Evolutionary conservation across 2,329 filamentous ascomycete species (phyloP).

Genomic region (Cercospora canescens): DNA sequence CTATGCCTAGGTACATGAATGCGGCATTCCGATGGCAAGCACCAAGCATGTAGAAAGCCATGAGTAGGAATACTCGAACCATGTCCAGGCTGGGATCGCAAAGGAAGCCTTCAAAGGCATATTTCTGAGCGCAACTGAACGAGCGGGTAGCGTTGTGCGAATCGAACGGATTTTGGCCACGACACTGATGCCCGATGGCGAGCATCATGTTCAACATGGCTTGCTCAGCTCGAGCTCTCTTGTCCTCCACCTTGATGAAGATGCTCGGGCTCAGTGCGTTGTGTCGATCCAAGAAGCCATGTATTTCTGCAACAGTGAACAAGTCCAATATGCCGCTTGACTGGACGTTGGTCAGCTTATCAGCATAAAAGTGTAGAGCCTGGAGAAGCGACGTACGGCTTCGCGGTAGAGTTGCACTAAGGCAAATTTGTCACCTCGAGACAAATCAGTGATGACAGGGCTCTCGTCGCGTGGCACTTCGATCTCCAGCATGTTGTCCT

Average conservation of each 20-base stretch:
- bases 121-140: slow-evolving; percentile 51
- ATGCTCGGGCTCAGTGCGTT: slow-evolving; percentile 23
- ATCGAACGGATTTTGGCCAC: slow-evolving; percentile 18
- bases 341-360: slow-evolving; percentile 32
- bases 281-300: slow-evolving; percentile 21
- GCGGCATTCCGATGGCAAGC: slow-evolving; percentile 61
- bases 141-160: slow-evolving; percentile 37
- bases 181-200: slow-evolving; percentile 56
- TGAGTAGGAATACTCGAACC: slow-evolving; percentile 54
- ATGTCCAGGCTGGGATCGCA: slow-evolving; percentile 56
- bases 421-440: slow-evolving; percentile 36
- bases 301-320: slow-evolving; percentile 34
- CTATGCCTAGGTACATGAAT: slow-evolving; percentile 64
- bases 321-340: slow-evolving; percentile 46
- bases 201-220: slow-evolving; percentile 42
- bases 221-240: slow-evolving; percentile 39
- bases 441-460: slow-evolving; percentile 28
- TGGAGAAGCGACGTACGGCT: slow-evolving; percentile 25
- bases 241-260: slow-evolving; percentile 25
- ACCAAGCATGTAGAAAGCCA: slow-evolving; percentile 61
- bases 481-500: slow-evolving; percentile 56
- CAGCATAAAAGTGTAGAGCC: not conserved
- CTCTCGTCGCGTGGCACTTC: slow-evolving; percentile 23
- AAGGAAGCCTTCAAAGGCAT: slow-evolving; percentile 53
- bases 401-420: slow-evolving; percentile 37